A percentile compares a stretch with the other conserved stretches of the same genome.
These are phyloP conservation scores for Fusarium sarcochroum DNA, from an alignment of 2,329 filamentous ascomycete species.

Conservation along the genomic window DNA sequence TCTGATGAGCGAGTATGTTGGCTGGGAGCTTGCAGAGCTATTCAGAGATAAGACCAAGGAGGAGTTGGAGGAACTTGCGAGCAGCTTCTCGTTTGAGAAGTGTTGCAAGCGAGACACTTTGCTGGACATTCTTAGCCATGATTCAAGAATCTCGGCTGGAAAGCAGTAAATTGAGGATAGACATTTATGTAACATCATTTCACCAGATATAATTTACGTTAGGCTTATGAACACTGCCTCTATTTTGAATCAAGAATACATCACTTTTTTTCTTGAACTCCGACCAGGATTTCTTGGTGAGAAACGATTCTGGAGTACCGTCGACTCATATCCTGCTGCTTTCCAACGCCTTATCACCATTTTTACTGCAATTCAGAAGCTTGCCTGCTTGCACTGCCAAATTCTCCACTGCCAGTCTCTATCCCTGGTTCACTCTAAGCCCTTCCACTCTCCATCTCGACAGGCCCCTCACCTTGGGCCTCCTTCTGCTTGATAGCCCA, in stretches of 20 bases:
- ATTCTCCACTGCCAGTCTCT: neutral
- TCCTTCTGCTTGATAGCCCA: constrained; percentile 38
- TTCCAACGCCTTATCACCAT: neutral
- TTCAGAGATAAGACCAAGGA: constrained; percentile 65
- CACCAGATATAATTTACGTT: neutral
- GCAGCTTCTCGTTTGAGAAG: constrained; percentile 66
- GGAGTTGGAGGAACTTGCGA: constrained; percentile 68
- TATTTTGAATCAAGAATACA: too few species aligned
- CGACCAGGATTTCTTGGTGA: too few species aligned
- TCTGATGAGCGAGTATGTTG: constrained; percentile 63
- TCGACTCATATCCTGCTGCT: neutral
- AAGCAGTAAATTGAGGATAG: neutral
- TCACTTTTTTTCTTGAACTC: too few species aligned
- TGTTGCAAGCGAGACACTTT: constrained; percentile 66
- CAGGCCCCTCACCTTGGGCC: neutral
- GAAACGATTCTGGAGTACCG: too few species aligned
- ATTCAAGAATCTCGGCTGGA: constrained; percentile 1
- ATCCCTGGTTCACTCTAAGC: neutral
- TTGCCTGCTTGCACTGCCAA: neutral
- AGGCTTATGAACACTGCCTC: too few species aligned
- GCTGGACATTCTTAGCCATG: constrained; percentile 62
- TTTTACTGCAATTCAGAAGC: neutral
- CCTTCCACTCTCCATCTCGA: constrained; percentile 20
- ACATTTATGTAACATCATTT: neutral
- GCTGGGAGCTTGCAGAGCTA: constrained; percentile 68